Base-by-base conservation (phyloP, 2,329 filamentous ascomycete genomes). In the Arthrobotrys iridis region DNA sequence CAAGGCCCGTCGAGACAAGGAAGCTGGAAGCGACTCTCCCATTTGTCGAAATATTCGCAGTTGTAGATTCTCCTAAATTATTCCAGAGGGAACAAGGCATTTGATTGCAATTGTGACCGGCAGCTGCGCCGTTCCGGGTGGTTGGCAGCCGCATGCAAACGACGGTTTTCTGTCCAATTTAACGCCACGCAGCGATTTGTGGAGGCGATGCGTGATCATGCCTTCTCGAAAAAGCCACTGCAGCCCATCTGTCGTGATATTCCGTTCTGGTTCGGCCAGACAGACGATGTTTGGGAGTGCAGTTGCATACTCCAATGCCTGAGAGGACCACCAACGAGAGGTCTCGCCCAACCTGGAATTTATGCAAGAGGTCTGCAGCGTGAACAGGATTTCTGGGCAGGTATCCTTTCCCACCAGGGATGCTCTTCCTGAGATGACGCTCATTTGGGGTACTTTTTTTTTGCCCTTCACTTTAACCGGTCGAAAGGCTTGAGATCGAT, bases 391-490 rank as follows among this genome's bases (percentile, higher is more conserved):
- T 35, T 55, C 48, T 55, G 48, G 48, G 48, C 18, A 55, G 30
- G 50, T 55, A n/a, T 55, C 2, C 28, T 46, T 58, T 46, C 26
- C 22, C 40, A 11, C n/a, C 68, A 50, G 52, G 68, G 68, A 65
- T 73, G 18, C 50, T 35, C 15, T 43, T 62, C 52, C 28, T 62
- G 15, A 67, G 46, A 67, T 74, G 70, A 62, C 55, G 62, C 55
- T 62, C 55, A 62, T 62, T 66, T 66, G 52, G 30, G 52, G 7
- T n/a, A n/a, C n/a, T n/a, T n/a, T n/a, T n/a, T n/a, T n/a, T n/a
- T n/a, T n/a, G n/a, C n/a, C 24, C 63, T 55, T 50, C 45, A 67
- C 45, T 75, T 75, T 75, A 75, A 35, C 70, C 70, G 70, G 62
- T 43, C 50, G 5, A 57, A 52, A 60, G 63, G 63, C 63, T 59